Conservation (phyloP, 2,329 filamentous ascomycete genomes). For the Monascus ruber region DNA sequence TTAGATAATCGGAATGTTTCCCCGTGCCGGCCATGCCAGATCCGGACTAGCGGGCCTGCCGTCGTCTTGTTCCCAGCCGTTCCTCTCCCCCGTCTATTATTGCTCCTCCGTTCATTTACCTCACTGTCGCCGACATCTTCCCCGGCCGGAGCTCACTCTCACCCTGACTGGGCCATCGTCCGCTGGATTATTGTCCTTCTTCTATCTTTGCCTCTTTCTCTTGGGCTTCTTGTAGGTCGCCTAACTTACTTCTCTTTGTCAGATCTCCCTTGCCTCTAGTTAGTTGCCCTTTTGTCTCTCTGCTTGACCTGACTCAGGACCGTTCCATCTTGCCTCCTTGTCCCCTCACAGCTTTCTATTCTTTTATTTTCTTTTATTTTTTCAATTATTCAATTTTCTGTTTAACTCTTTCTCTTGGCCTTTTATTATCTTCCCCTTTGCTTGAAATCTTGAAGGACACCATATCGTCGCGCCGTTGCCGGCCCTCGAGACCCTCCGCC, state of each 20-base stretch:
- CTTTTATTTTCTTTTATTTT: constrained; percentile 4
- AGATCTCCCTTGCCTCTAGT: constrained; percentile 6
- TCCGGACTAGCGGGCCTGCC: constrained; percentile 4
- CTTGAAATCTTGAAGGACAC: too few species aligned
- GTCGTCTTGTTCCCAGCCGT: neutral
- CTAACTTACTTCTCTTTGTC: constrained; percentile 16
- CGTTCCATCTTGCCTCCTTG: constrained; percentile 4
- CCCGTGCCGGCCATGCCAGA: neutral
- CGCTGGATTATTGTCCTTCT: neutral
- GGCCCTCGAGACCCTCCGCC: too few species aligned
- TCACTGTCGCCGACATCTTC: neutral
- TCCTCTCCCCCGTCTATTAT: constrained; percentile 1
- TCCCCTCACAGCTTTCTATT: constrained; percentile 7
- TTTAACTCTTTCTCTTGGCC: constrained; percentile 5
- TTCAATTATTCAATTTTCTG: constrained; percentile 3
- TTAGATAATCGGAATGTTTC: too few species aligned
- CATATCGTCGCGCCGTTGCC: constrained; percentile 2
- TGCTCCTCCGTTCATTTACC: neutral
- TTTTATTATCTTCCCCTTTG: too few species aligned
- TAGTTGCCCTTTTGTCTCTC: constrained; percentile 2
- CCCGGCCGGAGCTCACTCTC: too few species aligned
- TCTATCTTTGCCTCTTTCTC: constrained; percentile 8
- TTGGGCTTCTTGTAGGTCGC: constrained; percentile 35
- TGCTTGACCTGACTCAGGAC: constrained; percentile 5
- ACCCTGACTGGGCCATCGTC: too few species aligned